These are phyloP conservation scores for Penicillium argentinense DNA, from an alignment of 495 filamentous ascomycete genomes.

Conservation along the genomic window DNA sequence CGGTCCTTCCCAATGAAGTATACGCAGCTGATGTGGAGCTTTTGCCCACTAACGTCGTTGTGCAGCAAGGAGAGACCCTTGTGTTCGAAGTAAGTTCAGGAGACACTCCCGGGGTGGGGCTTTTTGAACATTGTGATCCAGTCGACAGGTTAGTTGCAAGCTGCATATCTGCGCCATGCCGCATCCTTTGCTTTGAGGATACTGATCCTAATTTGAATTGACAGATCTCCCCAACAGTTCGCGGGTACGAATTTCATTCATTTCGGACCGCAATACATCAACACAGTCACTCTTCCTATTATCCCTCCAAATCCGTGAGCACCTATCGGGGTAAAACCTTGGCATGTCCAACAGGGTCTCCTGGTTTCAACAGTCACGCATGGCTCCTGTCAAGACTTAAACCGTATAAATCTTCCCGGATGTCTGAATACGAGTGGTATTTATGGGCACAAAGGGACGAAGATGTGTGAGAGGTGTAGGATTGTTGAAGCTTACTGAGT, in stretches of 20 bases:
- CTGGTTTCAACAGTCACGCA: too few species aligned
- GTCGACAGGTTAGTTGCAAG: slow-evolving; percentile 41
- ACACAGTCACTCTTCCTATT: slow-evolving; percentile 54
- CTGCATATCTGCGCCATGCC: too few species aligned
- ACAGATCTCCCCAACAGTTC: slow-evolving; percentile 44
- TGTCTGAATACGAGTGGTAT: too few species aligned
- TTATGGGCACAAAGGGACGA: too few species aligned
- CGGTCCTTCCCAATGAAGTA: slow-evolving; percentile 53
- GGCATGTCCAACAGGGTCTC: too few species aligned
- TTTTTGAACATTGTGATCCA: slow-evolving; percentile 54
- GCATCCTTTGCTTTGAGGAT: not conserved
- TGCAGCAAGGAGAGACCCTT: slow-evolving; percentile 34
- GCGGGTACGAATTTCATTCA: slow-evolving; percentile 54
- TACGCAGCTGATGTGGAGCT: slow-evolving; percentile 65
- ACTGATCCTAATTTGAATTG: not conserved
- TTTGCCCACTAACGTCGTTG: slow-evolving; percentile 67
- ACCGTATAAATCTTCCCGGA: too few species aligned
- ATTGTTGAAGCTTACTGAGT: too few species aligned
- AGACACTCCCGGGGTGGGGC: slow-evolving; percentile 60
- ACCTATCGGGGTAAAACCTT: too few species aligned
- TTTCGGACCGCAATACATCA: slow-evolving; percentile 54
- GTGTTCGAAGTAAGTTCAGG: slow-evolving; percentile 53
- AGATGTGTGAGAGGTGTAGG: too few species aligned
- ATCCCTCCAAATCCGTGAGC: too few species aligned
- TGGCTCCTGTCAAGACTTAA: too few species aligned